A percentile compares a stretch with the other conserved stretches of the same genome.
Conservation (phyloP, 2,329 filamentous ascomycete species). For the Fusarium sp. region DNA sequence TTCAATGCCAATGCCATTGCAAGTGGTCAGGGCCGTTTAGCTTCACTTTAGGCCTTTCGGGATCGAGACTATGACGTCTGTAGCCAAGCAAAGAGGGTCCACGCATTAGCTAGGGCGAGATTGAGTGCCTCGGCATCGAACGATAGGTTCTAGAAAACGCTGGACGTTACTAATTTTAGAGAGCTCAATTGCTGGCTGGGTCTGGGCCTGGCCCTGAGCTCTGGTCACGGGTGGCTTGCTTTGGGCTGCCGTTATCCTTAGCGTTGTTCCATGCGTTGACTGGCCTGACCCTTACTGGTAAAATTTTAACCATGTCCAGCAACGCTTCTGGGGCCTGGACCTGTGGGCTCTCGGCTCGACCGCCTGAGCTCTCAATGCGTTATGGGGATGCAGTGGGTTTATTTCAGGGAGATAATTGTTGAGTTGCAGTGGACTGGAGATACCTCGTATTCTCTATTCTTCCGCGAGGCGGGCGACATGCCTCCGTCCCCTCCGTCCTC, state of each 20-base stretch:
- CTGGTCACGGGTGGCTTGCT: background rate
- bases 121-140: background rate
- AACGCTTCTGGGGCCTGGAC: background rate
- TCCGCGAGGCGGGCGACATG: background rate
- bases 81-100: background rate
- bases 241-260: slow-evolving; percentile 1
- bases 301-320: background rate
- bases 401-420: background rate
- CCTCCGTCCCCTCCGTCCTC: background rate
- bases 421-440: background rate
- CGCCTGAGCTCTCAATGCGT: background rate
- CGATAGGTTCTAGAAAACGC: slow-evolving; percentile 17
- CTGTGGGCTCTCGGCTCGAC: background rate
- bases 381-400: background rate
- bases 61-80: slow-evolving; percentile 13
- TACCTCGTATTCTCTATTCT: slow-evolving; percentile 17
- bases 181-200: background rate
- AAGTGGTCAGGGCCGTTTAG: background rate
- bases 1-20: background rate
- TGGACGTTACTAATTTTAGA: slow-evolving; percentile 7
- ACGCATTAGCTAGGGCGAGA: background rate
- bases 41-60: background rate
- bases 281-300: background rate
- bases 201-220: background rate
- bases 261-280: background rate